Evolutionary conservation across 805 yeast species (phyloP), one percentile per base, ranked within the genome.

Genomic region (Sugiyamaella boreocaroliniensis): DNA sequence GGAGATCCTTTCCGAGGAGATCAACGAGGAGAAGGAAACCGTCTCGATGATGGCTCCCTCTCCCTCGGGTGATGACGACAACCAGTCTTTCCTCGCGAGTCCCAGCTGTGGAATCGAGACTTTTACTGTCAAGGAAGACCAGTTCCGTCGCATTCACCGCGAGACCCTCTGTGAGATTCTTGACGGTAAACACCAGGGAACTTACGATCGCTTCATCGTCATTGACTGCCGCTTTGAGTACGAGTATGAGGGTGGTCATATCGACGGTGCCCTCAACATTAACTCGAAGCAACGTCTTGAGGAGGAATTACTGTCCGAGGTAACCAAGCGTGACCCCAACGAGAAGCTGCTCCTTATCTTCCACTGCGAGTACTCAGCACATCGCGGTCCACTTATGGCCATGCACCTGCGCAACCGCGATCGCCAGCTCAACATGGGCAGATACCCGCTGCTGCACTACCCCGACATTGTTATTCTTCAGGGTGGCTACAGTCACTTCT

Each of bases 321-420:
- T 71, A 63, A 45, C 62, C 54, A 45, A 62, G 61, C 49, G 50
- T 10, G 45, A 45, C 40, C 54, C 56, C 29, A 59, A 61, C 19
- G 63, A 60, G 42, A 75, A 72, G 16, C 74, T 74, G 18, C 71
- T 93, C 51, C 67, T 92, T 6, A 76, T 93, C 10, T 92, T 93
- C 73, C 97, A 93, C 69, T 93, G 99, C 70, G 99, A 93, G 69
- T 92, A 89, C 67, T 85, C 95, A 40, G 81, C 95, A 5, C 88
- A 85, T 65, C 76, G 99, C 54, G 96, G 98, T n/a, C 99, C 99
- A 4, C 72, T 85, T 47, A 81, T 93, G 85, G 98, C 98, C 0
- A 74, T 82, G 50, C 89, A 89, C 66, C 75, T 93, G 52, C 75
- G 99, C 56, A 83, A 83, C 55, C 78, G 86, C 60, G 99, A 93